phyloP scores from a whole-genome alignment of 1,284 basidiomycete species.

The Cryptococcus sp. region DNA sequence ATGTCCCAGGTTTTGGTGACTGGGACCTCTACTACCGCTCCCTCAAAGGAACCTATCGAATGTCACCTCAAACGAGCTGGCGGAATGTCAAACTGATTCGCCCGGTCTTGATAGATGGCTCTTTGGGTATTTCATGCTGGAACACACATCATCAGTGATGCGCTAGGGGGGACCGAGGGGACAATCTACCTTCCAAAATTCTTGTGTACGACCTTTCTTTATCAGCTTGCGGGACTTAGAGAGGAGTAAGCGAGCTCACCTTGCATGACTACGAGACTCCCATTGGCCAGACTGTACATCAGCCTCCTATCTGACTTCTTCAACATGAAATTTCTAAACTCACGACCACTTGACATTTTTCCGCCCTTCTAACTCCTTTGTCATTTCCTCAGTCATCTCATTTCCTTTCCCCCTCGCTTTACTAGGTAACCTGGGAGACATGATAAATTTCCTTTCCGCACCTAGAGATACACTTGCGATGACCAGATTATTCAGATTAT shows the following conservation, averaged over 20 bases:
- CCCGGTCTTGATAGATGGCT: slow-evolving; percentile 40
- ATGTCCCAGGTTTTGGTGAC: slow-evolving; percentile 1
- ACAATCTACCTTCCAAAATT: slow-evolving; percentile 50
- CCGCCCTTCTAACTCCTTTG: slow-evolving; percentile 16
- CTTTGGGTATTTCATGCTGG: slow-evolving; percentile 52
- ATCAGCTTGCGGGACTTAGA: not conserved
- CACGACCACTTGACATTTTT: slow-evolving; percentile 35
- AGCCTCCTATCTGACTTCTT: too few relatives aligned
- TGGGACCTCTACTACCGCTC: not conserved
- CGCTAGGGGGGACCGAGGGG: not conserved
- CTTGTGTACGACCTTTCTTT: slow-evolving; percentile 45
- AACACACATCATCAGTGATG: not conserved
- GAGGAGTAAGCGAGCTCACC: slow-evolving; percentile 27
- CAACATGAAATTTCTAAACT: slow-evolving; percentile 3
- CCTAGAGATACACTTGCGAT: slow-evolving; percentile 54
- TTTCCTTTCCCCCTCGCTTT: slow-evolving; percentile 15
- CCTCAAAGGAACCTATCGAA: not conserved
- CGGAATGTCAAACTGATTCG: slow-evolving; percentile 52
- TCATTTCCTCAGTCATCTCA: not conserved
- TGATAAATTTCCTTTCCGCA: slow-evolving; percentile 52
- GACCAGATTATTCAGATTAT: slow-evolving; percentile 46
- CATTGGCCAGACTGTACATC: slow-evolving; percentile 43
- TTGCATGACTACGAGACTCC: slow-evolving; percentile 55
- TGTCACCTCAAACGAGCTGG: slow-evolving; percentile 32
- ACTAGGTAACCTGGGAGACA: slow-evolving; percentile 46